phyloP scores from a whole-genome alignment of 768 basidiomycete genomes.

The Chalciporus chontae region DNA sequence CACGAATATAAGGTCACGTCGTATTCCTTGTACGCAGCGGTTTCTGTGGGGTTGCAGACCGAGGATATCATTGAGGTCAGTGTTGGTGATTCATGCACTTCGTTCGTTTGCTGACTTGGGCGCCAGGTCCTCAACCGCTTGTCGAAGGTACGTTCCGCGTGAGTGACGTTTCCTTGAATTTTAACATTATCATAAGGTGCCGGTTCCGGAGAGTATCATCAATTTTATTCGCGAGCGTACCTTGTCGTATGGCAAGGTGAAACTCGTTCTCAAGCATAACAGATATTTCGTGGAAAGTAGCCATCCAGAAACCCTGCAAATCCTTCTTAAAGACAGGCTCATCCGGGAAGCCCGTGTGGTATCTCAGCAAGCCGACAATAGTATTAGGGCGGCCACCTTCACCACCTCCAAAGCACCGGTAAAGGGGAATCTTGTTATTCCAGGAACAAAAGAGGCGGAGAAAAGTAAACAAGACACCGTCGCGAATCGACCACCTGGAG shows the following conservation, averaged over 20 bases:
- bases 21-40: conserved; percentile 97
- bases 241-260: conserved; percentile 95
- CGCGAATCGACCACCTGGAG: conserved; percentile 28
- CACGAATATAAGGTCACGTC: conserved; percentile 99
- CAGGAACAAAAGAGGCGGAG: conserved; percentile 73
- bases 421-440: conserved; percentile 79
- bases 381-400: conserved; percentile 72
- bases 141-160: conserved; percentile 52
- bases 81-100: conserved; percentile 22
- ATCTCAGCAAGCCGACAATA: conserved; percentile 63
- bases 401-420: conserved; percentile 81
- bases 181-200: conserved; percentile 54
- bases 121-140: conserved; percentile 72
- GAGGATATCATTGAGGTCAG: conserved; percentile 97
- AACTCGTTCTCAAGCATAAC: conserved; percentile 96
- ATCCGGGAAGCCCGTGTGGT: conserved; percentile 84
- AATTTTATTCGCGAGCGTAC: conserved; percentile 91
- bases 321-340: conserved; percentile 78
- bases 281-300: conserved; percentile 96
- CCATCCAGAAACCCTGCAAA: conserved; percentile 89
- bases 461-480: conserved; percentile 65
- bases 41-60: conserved; percentile 96
- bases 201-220: conserved; percentile 84
- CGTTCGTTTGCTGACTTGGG: conserved; percentile 32
- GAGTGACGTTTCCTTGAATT: conserved; percentile 1